Evolutionary conservation across 225 moss, liverwort and hornwort species (phyloP), one percentile per base, ranked within the genome.

Genomic region (Marchantia polymorpha): DNA sequence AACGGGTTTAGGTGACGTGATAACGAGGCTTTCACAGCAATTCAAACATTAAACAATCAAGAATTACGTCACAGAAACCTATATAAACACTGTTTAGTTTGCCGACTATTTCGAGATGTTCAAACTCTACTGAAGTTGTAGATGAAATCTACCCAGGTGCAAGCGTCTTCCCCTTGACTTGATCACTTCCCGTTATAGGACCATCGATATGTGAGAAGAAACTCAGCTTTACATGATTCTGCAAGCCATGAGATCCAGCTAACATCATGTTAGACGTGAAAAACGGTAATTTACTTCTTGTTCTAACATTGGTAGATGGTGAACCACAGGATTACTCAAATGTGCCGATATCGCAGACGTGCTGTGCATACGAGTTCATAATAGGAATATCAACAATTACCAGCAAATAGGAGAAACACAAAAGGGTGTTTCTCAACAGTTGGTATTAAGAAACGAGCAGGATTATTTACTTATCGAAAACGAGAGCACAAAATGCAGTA

Each of bases 171-270:
- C 82, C 88, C 81, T 88, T 93, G 53, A 97, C 85, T 69, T 94
- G 89, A 46, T 90, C 85, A 59, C 80, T 83, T 78, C 94, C 94
- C 66, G 93, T 97, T 69, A 97, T 83, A 59, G 90, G 89, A 79
- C 94, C 94, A 86, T 94, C 97, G 46, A 97, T 90, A 58, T 90
- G 87, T 58, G 94, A 87, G 67, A 83, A 92, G 78, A 97, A 94
- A 80, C 31, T 88, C 12, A 97, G 76, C 74, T 67, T 91, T 61
- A 97, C 86, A 55, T 82, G 83, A 80, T 83, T 93, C 97, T 97
- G 92, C 88, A 82, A 31, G 53, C 80, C 23, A 74, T 58, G 79
- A 67, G 9, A 13, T 56, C 30, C 74, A 48, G 72, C 53, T 1
- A 53, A 25, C 4, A 49, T 47, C 22, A 39, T 17, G 23, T 10